These are phyloP conservation scores for Lentinula raphanica DNA, from an alignment of 768 basidiomycete genomes.

Conservation along the genomic window DNA sequence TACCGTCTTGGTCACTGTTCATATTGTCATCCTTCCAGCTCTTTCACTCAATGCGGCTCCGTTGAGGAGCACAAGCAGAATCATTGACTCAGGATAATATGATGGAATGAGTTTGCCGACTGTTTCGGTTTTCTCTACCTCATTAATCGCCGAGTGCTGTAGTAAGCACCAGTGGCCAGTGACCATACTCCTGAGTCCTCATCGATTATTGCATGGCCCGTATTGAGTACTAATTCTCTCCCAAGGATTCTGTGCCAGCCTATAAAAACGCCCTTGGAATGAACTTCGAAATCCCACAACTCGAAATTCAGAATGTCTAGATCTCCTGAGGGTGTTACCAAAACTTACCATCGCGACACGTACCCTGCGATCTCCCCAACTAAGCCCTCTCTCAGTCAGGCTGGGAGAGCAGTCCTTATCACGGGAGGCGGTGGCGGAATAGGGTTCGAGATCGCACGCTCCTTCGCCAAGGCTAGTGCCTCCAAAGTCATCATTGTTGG, in stretches of 20 bases:
- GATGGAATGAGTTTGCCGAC: neutral
- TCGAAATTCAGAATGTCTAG: neutral
- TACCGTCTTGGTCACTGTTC: too few relatives aligned
- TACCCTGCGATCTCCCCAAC: conserved; percentile 1
- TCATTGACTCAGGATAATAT: neutral
- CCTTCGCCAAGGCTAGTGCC: neutral
- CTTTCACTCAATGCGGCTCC: too few relatives aligned
- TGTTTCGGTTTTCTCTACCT: neutral
- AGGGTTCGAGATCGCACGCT: neutral
- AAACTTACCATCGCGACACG: neutral
- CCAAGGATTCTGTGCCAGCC: too few relatives aligned
- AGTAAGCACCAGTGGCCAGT: too few relatives aligned
- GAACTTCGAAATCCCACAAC: neutral
- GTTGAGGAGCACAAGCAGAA: too few relatives aligned
- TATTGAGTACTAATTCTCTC: too few relatives aligned
- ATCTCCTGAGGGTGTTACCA: neutral
- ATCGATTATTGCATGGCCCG: too few relatives aligned
- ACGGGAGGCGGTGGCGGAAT: neutral
- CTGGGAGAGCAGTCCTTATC: neutral
- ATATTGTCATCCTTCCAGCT: too few relatives aligned
- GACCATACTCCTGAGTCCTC: too few relatives aligned
- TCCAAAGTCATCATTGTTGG: neutral
- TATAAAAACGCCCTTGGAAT: neutral
- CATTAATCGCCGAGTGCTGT: too few relatives aligned
- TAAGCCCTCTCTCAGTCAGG: neutral